phyloP scores from a whole-genome alignment of 371 early-diverging fungal genomes.

The Batkoa obscura region DNA sequence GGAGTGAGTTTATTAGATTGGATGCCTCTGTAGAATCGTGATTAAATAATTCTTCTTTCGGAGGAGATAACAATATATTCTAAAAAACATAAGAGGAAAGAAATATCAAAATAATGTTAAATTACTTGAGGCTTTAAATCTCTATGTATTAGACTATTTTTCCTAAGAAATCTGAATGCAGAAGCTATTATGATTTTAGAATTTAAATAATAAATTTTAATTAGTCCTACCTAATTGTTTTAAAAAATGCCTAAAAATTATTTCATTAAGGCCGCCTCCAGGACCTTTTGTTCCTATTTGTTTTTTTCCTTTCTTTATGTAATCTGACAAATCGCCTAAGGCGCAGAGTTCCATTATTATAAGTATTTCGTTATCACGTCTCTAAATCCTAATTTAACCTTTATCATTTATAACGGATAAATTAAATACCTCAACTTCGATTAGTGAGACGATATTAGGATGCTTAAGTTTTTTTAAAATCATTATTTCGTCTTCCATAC shows the following conservation, averaged over 20 bases:
- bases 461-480: constrained; percentile 71
- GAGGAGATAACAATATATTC: constrained; percentile 55
- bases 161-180: constrained; percentile 71
- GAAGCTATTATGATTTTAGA: constrained; percentile 10
- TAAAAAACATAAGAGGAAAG: constrained; percentile 10
- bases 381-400: constrained; percentile 20
- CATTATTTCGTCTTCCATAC: constrained; percentile 78
- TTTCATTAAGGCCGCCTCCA: constrained; percentile 56
- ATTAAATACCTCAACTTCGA: constrained; percentile 44
- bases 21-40: constrained; percentile 15
- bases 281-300: constrained; percentile 18
- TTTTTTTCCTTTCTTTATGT: constrained; percentile 48
- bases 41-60: constrained; percentile 10
- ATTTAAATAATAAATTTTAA: not conserved
- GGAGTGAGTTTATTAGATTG: constrained; percentile 20
- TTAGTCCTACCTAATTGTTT: constrained; percentile 47
- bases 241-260: constrained; percentile 60
- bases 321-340: constrained; percentile 75
- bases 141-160: constrained; percentile 76
- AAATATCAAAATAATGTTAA: not conserved
- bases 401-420: not conserved
- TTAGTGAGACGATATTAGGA: constrained; percentile 66
- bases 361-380: constrained; percentile 74
- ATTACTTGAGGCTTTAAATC: constrained; percentile 90
- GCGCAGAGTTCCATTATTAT: constrained; percentile 90